Evolutionary conservation across 2,329 filamentous ascomycete genomes (phyloP).

Genomic region (Aureobasidium lini): DNA sequence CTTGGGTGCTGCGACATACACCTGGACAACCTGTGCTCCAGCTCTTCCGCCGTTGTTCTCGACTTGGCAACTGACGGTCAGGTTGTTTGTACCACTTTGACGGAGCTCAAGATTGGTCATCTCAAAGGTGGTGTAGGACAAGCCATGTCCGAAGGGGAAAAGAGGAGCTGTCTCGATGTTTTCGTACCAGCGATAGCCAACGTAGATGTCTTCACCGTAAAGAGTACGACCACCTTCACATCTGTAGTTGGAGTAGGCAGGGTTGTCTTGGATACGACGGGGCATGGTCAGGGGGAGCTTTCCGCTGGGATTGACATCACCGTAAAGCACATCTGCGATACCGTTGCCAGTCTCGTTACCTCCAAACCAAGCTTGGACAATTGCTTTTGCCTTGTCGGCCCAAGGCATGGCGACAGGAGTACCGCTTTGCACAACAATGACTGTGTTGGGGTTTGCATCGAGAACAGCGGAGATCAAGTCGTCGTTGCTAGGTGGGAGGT

Average conservation of each 20-base stretch:
- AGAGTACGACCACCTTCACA: constrained; percentile 60
- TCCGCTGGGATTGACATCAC: constrained; percentile 65
- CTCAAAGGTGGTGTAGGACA: constrained; percentile 66
- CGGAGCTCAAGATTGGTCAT: neutral
- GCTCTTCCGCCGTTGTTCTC: constrained; percentile 50
- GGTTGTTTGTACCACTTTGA: neutral
- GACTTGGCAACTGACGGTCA: constrained; percentile 29
- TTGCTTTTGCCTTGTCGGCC: constrained; percentile 15
- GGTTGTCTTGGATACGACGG: constrained; percentile 60
- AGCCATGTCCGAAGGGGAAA: constrained; percentile 75
- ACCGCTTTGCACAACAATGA: constrained; percentile 69
- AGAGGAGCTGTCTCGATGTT: constrained; percentile 61
- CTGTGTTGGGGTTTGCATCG: constrained; percentile 59
- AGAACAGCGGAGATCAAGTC: constrained; percentile 44
- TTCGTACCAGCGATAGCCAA: constrained; percentile 82
- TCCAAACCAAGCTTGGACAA: constrained; percentile 34
- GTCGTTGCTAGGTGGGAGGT: constrained; percentile 36
- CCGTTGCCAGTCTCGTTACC: constrained; percentile 78
- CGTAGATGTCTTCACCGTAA: constrained; percentile 68
- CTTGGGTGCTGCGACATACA: constrained; percentile 57
- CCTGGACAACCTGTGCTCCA: constrained; percentile 59
- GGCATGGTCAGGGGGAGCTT: constrained; percentile 78
- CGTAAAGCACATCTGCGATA: constrained; percentile 68
- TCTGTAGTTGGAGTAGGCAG: constrained; percentile 15
- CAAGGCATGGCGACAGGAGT: constrained; percentile 51